Evolutionary conservation across 768 basidiomycete species (phyloP).

Genomic region (Postia placenta): DNA sequence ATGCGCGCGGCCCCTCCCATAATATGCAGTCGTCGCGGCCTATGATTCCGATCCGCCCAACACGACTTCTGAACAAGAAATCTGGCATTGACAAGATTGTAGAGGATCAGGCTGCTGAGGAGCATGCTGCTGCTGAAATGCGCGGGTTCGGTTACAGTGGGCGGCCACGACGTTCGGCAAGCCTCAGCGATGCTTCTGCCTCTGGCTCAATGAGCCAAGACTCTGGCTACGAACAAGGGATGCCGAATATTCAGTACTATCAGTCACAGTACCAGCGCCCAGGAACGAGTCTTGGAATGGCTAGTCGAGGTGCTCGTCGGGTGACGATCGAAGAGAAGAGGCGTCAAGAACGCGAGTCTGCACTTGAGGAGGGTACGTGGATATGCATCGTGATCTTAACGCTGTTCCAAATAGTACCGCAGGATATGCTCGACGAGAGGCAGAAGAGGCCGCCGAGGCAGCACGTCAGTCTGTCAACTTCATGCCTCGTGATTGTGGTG

Average conservation of each 20-base stretch:
- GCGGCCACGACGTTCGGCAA: slow-evolving; percentile 68
- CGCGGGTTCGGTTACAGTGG: slow-evolving; percentile 29
- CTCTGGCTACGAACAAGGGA: slow-evolving; percentile 3
- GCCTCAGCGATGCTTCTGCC: slow-evolving; percentile 49
- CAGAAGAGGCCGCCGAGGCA: slow-evolving; percentile 28
- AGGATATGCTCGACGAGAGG: slow-evolving; percentile 23
- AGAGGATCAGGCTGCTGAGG: slow-evolving; percentile 12
- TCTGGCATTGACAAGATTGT: slow-evolving; percentile 12
- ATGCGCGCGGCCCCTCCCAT: slow-evolving; percentile 12
- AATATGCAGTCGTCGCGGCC: neutral
- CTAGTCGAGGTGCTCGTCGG: slow-evolving; percentile 29
- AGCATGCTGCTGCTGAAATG: slow-evolving; percentile 18
- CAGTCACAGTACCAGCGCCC: slow-evolving; percentile 27
- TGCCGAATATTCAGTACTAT: neutral
- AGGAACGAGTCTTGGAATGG: slow-evolving; percentile 35
- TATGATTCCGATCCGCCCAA: slow-evolving; percentile 8
- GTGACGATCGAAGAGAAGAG: slow-evolving; percentile 42
- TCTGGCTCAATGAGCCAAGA: slow-evolving; percentile 5
- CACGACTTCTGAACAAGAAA: slow-evolving; percentile 8
- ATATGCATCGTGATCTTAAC: slow-evolving; percentile 11
- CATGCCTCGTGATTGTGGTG: too few species aligned
- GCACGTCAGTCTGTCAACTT: slow-evolving; percentile 31
- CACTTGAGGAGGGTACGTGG: slow-evolving; percentile 35
- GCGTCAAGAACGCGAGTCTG: slow-evolving; percentile 26
- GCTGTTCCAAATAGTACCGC: neutral